Conservation (phyloP, 2,329 filamentous ascomycete genomes). For the Hypoxylon sp. region DNA sequence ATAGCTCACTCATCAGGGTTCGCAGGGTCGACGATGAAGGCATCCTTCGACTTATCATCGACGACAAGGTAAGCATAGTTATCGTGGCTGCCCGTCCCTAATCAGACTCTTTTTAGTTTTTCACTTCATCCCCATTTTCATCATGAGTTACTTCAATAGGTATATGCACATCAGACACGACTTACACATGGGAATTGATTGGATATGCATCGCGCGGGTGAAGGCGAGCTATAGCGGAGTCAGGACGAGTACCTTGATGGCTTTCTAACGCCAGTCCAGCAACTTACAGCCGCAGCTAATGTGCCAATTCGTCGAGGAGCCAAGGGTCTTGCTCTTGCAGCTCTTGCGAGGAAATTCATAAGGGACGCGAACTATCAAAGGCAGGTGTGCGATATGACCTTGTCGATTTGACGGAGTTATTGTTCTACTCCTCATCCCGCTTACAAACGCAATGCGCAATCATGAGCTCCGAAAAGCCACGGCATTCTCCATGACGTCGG, state of each 20-base stretch:
- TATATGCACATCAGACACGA: conserved; percentile 40
- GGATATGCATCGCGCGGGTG: conserved; percentile 79
- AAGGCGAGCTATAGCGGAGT: conserved; percentile 48
- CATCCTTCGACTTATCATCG: conserved; percentile 82
- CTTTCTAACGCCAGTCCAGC: conserved; percentile 27
- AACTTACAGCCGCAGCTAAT: conserved; percentile 50
- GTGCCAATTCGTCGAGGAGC: conserved; percentile 50
- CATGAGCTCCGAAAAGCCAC: conserved; percentile 5
- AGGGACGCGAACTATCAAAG: conserved; percentile 24
- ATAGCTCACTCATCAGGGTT: conserved; percentile 77
- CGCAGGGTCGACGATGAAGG: conserved; percentile 83
- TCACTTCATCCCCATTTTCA: too few relatives aligned
- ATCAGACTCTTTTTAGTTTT: conserved; percentile 27
- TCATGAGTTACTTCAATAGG: too few relatives aligned
- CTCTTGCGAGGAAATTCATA: conserved; percentile 59
- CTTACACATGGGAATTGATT: conserved; percentile 90
- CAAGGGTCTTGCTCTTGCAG: conserved; percentile 53
- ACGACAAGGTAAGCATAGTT: conserved; percentile 89
- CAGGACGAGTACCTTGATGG: conserved; percentile 39
- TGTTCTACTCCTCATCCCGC: conserved; percentile 23
- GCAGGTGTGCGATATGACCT: conserved; percentile 16
- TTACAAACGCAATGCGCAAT: conserved; percentile 42
- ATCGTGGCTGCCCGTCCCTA: conserved; percentile 81
- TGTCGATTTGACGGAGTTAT: not conserved
- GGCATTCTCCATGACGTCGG: conserved; percentile 43